A percentile compares a stretch with the other conserved stretches of the same genome.
Conservation (phyloP, 495 filamentous ascomycete genomes). For the Lasiosphaeria miniovina region DNA sequence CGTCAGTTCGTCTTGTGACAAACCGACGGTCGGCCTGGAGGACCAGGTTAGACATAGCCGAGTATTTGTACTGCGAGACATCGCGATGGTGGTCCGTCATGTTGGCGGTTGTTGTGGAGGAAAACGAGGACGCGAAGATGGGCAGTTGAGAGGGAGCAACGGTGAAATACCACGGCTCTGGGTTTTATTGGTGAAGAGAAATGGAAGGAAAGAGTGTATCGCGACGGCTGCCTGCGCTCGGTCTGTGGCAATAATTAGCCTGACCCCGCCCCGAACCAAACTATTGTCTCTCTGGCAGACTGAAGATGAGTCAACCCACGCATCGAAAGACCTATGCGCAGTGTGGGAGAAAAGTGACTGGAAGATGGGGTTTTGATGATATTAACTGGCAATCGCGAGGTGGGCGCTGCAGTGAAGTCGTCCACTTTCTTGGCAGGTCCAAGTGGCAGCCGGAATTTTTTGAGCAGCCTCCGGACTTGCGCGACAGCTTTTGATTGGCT, state of each 20-base stretch:
- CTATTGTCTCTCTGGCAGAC: slow-evolving; percentile 15
- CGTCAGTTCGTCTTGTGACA: slow-evolving; percentile 84
- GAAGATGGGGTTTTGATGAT: slow-evolving; percentile 1
- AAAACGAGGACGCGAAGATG: neutral
- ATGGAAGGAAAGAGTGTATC: no score
- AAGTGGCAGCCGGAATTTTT: slow-evolving; percentile 22
- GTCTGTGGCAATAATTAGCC: slow-evolving; percentile 16
- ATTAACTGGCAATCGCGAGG: neutral
- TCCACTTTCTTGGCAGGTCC: neutral
- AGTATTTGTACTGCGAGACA: slow-evolving; percentile 98
- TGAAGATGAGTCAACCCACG: slow-evolving; percentile 8
- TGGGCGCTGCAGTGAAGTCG: neutral
- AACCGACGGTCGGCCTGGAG: slow-evolving; percentile 98
- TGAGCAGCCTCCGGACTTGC: slow-evolving; percentile 8
- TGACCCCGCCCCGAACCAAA: slow-evolving; percentile 21
- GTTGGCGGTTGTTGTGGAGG: slow-evolving; percentile 23
- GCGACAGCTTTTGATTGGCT: slow-evolving; percentile 24
- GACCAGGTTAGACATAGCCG: slow-evolving; percentile 99
- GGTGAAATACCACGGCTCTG: neutral
- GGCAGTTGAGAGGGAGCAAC: slow-evolving; percentile 1
- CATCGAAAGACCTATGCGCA: slow-evolving; percentile 19
- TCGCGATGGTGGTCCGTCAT: slow-evolving; percentile 87
- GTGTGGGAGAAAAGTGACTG: slow-evolving; percentile 3
- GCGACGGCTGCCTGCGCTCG: slow-evolving; percentile 10
- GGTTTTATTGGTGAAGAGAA: slow-evolving; percentile 2